Base-by-base conservation (phyloP, 768 basidiomycete genomes). In the Amanita rubescens region DNA sequence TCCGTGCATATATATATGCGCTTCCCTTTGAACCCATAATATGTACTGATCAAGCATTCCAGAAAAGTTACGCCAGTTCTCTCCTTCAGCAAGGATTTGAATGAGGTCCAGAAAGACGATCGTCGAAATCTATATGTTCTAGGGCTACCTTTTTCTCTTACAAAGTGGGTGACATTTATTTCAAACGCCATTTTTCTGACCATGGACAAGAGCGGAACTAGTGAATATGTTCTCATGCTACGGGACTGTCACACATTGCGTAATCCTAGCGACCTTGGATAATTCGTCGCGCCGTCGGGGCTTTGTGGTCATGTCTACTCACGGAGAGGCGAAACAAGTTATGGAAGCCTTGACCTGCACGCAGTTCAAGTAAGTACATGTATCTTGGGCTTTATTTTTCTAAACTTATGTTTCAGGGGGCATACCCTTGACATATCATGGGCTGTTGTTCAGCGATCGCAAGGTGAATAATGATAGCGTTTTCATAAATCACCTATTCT, bases 381-480 rank as follows among this genome's bases (percentile, higher is more conserved):
- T 3, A 1, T 22, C 32, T 9, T 20, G 12, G 10, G 44, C 15
- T n/a, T 15, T 25, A 9, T 22, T n/a, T 47, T 34, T 17, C 53
- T n/a, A n/a, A n/a, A 51, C 57, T 37, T 42, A 41, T 11, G 38
- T 35, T 32, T 11, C 46, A 90, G 85, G 62, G 86, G 87, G 6
- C 84, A 90, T 61, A 74, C 76, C 17, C 79, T 91, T 43, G 88
- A 91, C 63, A 79, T 91, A 49, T 90, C 88, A 5, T 91, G 88
- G 88, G 89, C 88, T 15, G 88, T 91, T 20, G 88, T 91, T 34
- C 88, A 91, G 59, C 86, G 88, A 42, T 91, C 88, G 57, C 82
- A 85, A 75, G 88, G 87, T 86, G 32, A 17, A 54, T 58, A 33
- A 12, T 34, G 37, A 9, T 44, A 2, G 44, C 11, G 5, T 10